Evolutionary conservation across 106 monocot species (phyloP), one percentile per base, ranked within the genome.

Genomic region (Dendrobium catenatum): DNA sequence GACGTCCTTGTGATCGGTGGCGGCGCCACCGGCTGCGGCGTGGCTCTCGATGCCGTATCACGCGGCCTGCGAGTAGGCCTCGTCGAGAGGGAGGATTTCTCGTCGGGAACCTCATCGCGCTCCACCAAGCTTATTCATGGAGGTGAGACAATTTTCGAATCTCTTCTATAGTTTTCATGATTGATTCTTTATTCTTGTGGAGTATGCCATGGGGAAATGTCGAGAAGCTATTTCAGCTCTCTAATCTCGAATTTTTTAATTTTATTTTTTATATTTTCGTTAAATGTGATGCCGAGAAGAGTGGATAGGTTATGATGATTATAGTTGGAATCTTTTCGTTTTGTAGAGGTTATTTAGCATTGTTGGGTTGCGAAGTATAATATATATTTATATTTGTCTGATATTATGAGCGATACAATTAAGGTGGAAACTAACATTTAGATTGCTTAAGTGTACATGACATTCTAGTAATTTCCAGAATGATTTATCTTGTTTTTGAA

Each of bases 121-220:
- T 98, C 98, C 78, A 98, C 94, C 70, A 98, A 98, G 80, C 76
- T 98, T 79, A 91, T 98, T 82, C 98, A 98, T 83, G 98, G 98
- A 81, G 98, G 98, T 95, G 79, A 80, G 84, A 68, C 41, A 26
- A 20, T 77, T 76, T 37, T 16, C 8, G 33, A 43, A 55, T 59
- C 59, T 27, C 9, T 46, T 9, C 46, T 46, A 46, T 9, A 9
- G 46, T 6, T 46, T 37, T 37, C 37, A 11, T 56, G 2, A 6
- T 8, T 24, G 24, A 24, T 68, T 68, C 6, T 27, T 68, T 68
- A 29, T 68, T 67, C 68, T 24, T 33, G 11, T 73, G 73, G 46
- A 46, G 46, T 46, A 46, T 46, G 46, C 46, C 46, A 9, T 46
- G 46, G 46, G 46, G 46, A 7, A 7, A 46, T 46, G 6, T 9